These are phyloP conservation scores for Citrullus mucosospermus DNA, from an alignment of 306 rosid genomes.

Conservation along the genomic window DNA sequence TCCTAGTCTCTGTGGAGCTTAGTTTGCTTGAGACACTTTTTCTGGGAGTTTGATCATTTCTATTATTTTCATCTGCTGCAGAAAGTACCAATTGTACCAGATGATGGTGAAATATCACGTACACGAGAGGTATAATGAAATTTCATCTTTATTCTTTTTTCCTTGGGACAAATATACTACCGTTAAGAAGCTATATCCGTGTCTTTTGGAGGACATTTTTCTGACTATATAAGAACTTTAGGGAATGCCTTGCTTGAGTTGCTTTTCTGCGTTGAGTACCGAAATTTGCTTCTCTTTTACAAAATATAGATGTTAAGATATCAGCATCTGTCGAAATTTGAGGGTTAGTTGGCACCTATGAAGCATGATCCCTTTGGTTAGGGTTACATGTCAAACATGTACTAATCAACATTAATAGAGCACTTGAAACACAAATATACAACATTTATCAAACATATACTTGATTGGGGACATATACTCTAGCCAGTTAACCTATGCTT, in stretches of 20 bases:
- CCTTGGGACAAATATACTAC: not conserved
- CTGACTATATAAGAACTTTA: not conserved
- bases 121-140: slow-evolving; percentile 45
- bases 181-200: not conserved
- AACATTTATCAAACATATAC: not conserved
- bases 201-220: not conserved
- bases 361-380: not conserved
- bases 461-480: no score
- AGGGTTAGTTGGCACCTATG: not conserved
- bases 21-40: not conserved
- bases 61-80: slow-evolving; percentile 30
- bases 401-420: not conserved
- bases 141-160: not conserved
- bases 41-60: slow-evolving; percentile 10
- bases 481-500: no score
- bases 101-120: slow-evolving; percentile 54
- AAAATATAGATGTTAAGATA: not conserved
- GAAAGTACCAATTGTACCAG: slow-evolving; percentile 72
- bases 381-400: not conserved
- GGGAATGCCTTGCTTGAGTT: not conserved
- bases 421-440: not conserved
- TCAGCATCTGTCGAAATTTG: not conserved
- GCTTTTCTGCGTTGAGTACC: not conserved
- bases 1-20: not conserved
- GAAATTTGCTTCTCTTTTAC: not conserved